Conservation (phyloP, 2,329 filamentous ascomycete species). For the Rhynchosporium graminicola region DNA sequence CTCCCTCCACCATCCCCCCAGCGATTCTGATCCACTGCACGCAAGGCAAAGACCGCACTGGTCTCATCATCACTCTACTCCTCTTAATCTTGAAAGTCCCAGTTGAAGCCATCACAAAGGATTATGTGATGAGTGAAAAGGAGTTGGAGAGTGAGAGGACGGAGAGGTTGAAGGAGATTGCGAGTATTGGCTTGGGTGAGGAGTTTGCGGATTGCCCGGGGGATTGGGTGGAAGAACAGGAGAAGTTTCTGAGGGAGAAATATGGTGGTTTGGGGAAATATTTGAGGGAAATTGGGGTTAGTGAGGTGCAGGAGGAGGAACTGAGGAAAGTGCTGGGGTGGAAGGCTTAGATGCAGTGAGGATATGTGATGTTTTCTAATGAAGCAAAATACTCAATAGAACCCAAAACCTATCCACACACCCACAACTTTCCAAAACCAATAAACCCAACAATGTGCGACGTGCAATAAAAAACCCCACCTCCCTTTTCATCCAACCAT, state of each 20-base stretch:
- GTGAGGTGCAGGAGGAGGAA: slow-evolving; percentile 35
- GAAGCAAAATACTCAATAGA: neutral
- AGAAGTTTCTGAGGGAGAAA: slow-evolving; percentile 55
- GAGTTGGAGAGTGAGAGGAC: slow-evolving; percentile 63
- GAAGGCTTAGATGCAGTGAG: neutral
- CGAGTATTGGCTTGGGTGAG: slow-evolving; percentile 69
- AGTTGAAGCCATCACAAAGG: slow-evolving; percentile 61
- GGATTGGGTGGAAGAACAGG: slow-evolving; percentile 62
- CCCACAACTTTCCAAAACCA: neutral
- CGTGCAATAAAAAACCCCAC: neutral
- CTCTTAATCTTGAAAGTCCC: slow-evolving; percentile 64
- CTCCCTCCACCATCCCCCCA: slow-evolving; percentile 11
- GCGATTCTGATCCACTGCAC: slow-evolving; percentile 81
- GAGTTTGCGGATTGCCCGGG: slow-evolving; percentile 68
- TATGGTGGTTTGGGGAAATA: slow-evolving; percentile 71
- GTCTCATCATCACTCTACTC: slow-evolving; percentile 67
- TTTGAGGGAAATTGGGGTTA: slow-evolving; percentile 46
- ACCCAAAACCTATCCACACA: neutral
- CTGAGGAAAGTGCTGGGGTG: slow-evolving; percentile 15
- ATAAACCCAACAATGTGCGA: neutral
- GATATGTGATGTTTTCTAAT: neutral
- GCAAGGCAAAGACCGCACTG: slow-evolving; percentile 84
- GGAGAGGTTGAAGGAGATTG: slow-evolving; percentile 67
- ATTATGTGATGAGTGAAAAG: slow-evolving; percentile 69
- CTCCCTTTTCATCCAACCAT: neutral